These are phyloP conservation scores for Cladosporium halotolerans DNA, from an alignment of 2,329 filamentous ascomycete genomes.

Conservation along the genomic window DNA sequence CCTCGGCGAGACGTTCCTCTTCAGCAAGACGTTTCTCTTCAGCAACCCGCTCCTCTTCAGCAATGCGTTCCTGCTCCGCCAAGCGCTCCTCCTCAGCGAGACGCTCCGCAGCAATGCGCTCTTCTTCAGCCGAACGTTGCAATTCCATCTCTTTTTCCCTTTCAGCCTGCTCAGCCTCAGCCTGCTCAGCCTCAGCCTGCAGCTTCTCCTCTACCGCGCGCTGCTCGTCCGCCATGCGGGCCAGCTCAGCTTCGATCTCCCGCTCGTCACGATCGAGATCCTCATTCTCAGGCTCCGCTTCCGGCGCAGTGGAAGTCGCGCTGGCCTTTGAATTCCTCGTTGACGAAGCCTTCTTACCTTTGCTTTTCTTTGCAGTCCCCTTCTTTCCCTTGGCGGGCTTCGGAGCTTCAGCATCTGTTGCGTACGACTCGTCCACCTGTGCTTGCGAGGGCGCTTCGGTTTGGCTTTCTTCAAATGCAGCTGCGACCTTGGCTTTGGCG, in stretches of 20 bases:
- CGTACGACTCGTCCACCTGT: background rate
- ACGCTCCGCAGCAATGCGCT: constrained; percentile 2
- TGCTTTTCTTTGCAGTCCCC: constrained; percentile 18
- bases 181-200: constrained; percentile 50
- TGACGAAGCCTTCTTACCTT: constrained; percentile 24
- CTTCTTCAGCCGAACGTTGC: background rate
- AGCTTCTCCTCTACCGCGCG: constrained; percentile 4
- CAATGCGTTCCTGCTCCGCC: background rate
- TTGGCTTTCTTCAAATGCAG: background rate
- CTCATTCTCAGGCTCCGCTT: constrained; percentile 15
- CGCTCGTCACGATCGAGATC: constrained; percentile 22
- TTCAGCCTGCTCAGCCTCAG: constrained; percentile 39
- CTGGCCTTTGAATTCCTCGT: constrained; percentile 22
- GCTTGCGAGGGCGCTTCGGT: background rate
- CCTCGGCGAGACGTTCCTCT: constrained; percentile 1
- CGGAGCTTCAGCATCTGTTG: constrained; percentile 9
- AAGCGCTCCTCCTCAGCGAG: background rate
- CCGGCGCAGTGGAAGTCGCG: constrained; percentile 14
- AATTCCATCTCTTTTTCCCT: constrained; percentile 2
- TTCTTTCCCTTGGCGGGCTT: constrained; percentile 23
- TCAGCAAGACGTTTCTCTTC: constrained; percentile 1
- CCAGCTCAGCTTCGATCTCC: constrained; percentile 29
- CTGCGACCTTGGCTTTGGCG: background rate
- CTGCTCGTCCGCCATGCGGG: constrained; percentile 26
- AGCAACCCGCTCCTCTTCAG: constrained; percentile 1